phyloP scores from a whole-genome alignment of 2,329 filamentous ascomycete species.

The Cytospora paraplurivora region DNA sequence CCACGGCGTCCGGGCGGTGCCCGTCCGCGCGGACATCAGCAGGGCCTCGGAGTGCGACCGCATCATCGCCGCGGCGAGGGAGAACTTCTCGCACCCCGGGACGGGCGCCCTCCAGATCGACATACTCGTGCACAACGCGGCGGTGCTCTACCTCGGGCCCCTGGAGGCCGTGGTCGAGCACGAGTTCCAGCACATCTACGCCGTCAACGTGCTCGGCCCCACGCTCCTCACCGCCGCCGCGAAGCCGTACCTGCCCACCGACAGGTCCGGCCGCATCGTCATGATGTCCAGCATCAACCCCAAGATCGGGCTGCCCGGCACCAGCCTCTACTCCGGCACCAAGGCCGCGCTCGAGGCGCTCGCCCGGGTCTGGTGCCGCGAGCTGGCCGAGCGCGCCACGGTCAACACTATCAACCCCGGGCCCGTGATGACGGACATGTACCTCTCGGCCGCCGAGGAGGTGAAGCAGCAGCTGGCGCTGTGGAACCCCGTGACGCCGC shows the following conservation, averaged over 20 bases:
- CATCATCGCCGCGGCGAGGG: conserved; percentile 26
- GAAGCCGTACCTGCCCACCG: conserved; percentile 32
- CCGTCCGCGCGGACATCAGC: conserved; percentile 26
- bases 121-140: conserved; percentile 71
- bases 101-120: conserved; percentile 50
- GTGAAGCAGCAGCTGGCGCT: conserved; percentile 2
- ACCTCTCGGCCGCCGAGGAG: conserved; percentile 11
- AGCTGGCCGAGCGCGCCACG: conserved; percentile 33
- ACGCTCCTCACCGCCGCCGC: conserved; percentile 35
- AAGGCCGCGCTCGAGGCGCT: conserved; percentile 36
- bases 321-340: conserved; percentile 35
- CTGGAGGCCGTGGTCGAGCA: conserved; percentile 55
- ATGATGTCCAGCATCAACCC: conserved; percentile 35
- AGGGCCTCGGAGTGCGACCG: conserved; percentile 11
- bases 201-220: conserved; percentile 57
- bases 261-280: conserved; percentile 34
- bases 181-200: conserved; percentile 62
- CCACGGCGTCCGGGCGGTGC: conserved; percentile 20
- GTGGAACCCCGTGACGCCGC: conserved; percentile 3
- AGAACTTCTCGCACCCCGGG: conserved; percentile 21
- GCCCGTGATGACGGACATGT: conserved; percentile 29
- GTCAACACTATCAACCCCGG: conserved; percentile 37
- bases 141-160: conserved; percentile 53
- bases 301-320: conserved; percentile 32
- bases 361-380: conserved; percentile 34